Evolutionary conservation across 352 stramenopile species (phyloP), one percentile per base, ranked within the genome.

Genomic region (Aphanomyces euteiches): DNA sequence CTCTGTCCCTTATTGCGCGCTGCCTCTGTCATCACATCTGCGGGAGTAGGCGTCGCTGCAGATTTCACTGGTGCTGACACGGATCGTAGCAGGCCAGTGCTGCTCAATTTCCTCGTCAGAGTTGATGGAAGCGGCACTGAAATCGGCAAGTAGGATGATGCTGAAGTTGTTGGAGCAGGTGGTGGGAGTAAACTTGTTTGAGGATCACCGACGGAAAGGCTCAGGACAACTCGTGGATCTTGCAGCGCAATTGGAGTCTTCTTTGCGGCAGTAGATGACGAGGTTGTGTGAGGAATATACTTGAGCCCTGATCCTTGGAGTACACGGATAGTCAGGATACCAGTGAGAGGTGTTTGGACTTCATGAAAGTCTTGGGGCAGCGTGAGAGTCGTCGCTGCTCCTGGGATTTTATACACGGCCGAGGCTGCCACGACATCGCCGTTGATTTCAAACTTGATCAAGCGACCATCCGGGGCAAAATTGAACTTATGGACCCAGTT

Each of bases 401-500:
- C 87, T 15, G 87, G 87, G 4, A 93, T 80, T 63, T 95, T 95
- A 66, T 93, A 95, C 5, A 95, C 87, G 4, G 87, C 87, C 67
- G 84, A 93, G 15, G 87, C 87, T 13, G 87, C 87, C 2, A 95
- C 87, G 7, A 95, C 87, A 43, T 95, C 87, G 13, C 87, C 87
- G 21, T 93, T 95, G 66, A 95, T 93, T 74, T 95, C 87, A 72
- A 95, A 93, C 5, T 87, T 85, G 3, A 87, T 86, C 12, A 95
- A 77, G n/a, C 84, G 78, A 3, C 87, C 87, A 43, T 95, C 85
- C 8, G 81, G 86, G 71, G 90, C 90, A 47, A 95, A 95, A 39
- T 87, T 93, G 57, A 95, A 95, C 74, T 95, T 95, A 77, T 95
- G 87, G 40, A 95, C 86, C 87, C 87, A 95, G 60, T 95, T 95